phyloP scores from a whole-genome alignment of 331 rosid species.

The Malus hybrid region DNA sequence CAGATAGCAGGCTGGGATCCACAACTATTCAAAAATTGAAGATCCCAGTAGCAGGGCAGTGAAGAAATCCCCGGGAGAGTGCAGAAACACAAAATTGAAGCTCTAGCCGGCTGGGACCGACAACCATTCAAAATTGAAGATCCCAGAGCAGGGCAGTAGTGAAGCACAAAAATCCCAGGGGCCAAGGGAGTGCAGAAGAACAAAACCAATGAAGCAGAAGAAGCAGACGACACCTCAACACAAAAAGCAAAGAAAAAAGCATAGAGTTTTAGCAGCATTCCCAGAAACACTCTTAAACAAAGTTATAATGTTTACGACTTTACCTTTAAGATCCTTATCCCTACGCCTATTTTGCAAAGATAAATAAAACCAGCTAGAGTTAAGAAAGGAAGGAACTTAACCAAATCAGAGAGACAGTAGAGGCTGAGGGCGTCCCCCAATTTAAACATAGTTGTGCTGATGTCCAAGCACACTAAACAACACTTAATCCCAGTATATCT shows the following conservation, averaged over 20 bases:
- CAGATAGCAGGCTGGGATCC: constrained; percentile 51
- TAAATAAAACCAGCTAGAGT: constrained; percentile 38
- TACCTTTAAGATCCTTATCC: constrained; percentile 21
- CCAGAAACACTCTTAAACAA: constrained; percentile 32
- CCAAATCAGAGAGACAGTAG: constrained; percentile 55
- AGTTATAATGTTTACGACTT: constrained; percentile 24
- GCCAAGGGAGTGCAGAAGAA: constrained; percentile 53
- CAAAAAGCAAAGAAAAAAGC: constrained; percentile 21
- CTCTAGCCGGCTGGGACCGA: constrained; percentile 63
- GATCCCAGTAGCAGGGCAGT: constrained; percentile 55
- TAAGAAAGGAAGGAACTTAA: constrained; percentile 56
- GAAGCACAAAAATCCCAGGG: constrained; percentile 42
- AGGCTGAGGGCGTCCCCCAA: constrained; percentile 68
- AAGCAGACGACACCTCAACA: constrained; percentile 72
- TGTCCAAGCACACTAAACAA: constrained; percentile 55
- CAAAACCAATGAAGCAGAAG: constrained; percentile 59
- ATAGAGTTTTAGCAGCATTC: constrained; percentile 52
- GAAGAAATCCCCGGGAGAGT: constrained; percentile 41
- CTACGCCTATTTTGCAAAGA: constrained; percentile 39
- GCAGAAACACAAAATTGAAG: constrained; percentile 55
- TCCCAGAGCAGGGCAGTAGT: constrained; percentile 53
- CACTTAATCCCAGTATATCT: constrained; percentile 46
- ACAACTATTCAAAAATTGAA: constrained; percentile 57
- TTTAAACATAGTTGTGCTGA: constrained; percentile 47
- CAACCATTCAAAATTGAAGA: constrained; percentile 63